A percentile compares a stretch with the other conserved stretches of the same genome.
Conservation (phyloP, 805 yeast genomes). For the Debaryomyces hansenii region DNA sequence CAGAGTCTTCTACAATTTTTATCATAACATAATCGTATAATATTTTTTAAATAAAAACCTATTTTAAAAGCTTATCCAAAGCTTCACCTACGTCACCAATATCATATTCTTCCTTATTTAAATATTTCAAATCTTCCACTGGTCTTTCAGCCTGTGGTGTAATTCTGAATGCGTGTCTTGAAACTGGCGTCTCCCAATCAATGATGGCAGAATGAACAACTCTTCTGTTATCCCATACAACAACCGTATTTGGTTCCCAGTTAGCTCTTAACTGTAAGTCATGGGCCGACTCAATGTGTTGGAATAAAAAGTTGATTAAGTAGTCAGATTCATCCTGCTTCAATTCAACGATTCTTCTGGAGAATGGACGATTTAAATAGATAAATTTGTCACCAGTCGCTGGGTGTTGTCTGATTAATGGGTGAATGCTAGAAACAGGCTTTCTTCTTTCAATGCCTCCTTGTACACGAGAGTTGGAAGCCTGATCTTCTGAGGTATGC, state of each 20-base stretch:
- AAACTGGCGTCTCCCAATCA: slow-evolving; percentile 67
- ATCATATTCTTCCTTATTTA: slow-evolving; percentile 35
- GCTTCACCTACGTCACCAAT: slow-evolving; percentile 35
- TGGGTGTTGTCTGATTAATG: slow-evolving; percentile 71
- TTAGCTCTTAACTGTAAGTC: slow-evolving; percentile 69
- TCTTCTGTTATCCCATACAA: slow-evolving; percentile 78
- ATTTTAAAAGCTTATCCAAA: slow-evolving; percentile 16
- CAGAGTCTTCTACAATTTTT: too few relatives aligned
- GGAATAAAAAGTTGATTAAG: slow-evolving; percentile 56
- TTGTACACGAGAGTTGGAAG: slow-evolving; percentile 47
- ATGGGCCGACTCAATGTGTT: slow-evolving; percentile 50
- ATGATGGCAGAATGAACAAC: slow-evolving; percentile 68
- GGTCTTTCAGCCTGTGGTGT: slow-evolving; percentile 78
- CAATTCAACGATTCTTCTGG: slow-evolving; percentile 67
- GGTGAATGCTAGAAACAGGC: slow-evolving; percentile 63
- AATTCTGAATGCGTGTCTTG: slow-evolving; percentile 72
- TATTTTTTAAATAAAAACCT: too few relatives aligned
- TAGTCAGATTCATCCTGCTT: slow-evolving; percentile 70
- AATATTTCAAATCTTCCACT: slow-evolving; percentile 39
- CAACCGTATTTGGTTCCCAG: slow-evolving; percentile 72
- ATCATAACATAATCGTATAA: too few relatives aligned
- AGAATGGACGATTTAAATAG: slow-evolving; percentile 59
- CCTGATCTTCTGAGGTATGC: slow-evolving; percentile 74
- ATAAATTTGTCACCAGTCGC: slow-evolving; percentile 62
- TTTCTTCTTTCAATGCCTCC: slow-evolving; percentile 71